Evolutionary conservation across 2,329 filamentous ascomycete species (phyloP).

Genomic region (Orbilia brochopaga): DNA sequence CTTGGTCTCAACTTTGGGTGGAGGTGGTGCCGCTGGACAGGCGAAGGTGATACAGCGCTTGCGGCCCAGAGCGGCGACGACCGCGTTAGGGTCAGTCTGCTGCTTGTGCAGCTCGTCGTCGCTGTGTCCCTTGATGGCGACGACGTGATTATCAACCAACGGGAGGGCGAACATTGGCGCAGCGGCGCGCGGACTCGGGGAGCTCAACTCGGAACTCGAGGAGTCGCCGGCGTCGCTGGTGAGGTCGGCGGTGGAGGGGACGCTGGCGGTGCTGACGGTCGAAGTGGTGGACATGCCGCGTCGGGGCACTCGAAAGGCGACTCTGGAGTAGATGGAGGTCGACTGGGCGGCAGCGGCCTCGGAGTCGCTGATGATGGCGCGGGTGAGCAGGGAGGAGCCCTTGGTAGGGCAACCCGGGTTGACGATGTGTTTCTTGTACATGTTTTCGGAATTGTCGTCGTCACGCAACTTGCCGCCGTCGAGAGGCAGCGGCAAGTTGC

Average conservation of each 20-base stretch:
- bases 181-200: slow-evolving; percentile 79
- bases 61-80: slow-evolving; percentile 70
- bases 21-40: slow-evolving; percentile 70
- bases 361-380: slow-evolving; percentile 74
- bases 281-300: slow-evolving; percentile 64
- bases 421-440: slow-evolving; percentile 43
- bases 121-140: slow-evolving; percentile 55
- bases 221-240: slow-evolving; percentile 94
- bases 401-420: slow-evolving; percentile 58
- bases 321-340: slow-evolving; percentile 37
- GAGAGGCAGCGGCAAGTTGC: slow-evolving; percentile 55
- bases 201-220: slow-evolving; percentile 84
- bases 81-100: slow-evolving; percentile 62
- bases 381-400: slow-evolving; percentile 83
- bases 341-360: slow-evolving; percentile 64
- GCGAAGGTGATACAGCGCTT: slow-evolving; percentile 94
- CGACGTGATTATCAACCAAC: slow-evolving; percentile 2
- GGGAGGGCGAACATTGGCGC: slow-evolving; percentile 61
- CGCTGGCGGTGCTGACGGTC: slow-evolving; percentile 78
- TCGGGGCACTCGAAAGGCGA: slow-evolving; percentile 54
- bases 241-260: slow-evolving; percentile 83
- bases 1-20: slow-evolving; percentile 55
- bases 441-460: slow-evolving; percentile 8
- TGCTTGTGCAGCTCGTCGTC: slow-evolving; percentile 54
- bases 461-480: slow-evolving; percentile 28